Evolutionary conservation across 169 alveolate genomes (phyloP), one percentile per base, ranked within the genome.

Genomic region (Plasmodium vivax): DNA sequence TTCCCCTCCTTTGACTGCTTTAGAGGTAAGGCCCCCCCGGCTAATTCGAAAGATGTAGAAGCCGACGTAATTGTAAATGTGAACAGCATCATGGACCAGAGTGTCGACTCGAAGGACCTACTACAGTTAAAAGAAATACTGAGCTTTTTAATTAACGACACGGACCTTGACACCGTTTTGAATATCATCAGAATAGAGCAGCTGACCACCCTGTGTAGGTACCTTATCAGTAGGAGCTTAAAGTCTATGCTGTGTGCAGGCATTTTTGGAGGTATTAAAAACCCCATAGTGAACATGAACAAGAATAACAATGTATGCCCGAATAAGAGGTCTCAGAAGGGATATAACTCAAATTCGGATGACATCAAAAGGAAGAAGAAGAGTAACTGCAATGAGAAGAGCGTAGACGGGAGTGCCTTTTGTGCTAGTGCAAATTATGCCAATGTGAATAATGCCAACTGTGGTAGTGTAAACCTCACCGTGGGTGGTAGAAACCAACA

Each of bases 241-340:
- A 88, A 92, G 87, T 95, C 97, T 12, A 92, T 95, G 83, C 85
- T 95, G 14, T 83, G 95, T 74, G 97, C 97, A 12, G 97, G 97
- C 58, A 77, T 95, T 45, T 95, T 95, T 62, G 95, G 94, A 75
- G 95, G 87, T 68, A 87, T 85, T 81, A 84, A 36, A 91, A 85
- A 93, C 84, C 85, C 93, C 71, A 82, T 92, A 92, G 75, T 82
- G 51, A 92, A 54, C 77, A 56, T 72, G 58, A 83, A 58, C 23
- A 92, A 82, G 56, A 82, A 91, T 12, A 82, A 81, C 30, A 83
- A 92, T 7, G 30, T 43, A 7, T 47, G 41, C 43, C 82, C 77
- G 0, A 92, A 92, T 54, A 83, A 54, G 81, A 16, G 82, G 10
- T 79, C 94, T 16, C 58, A 80, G 54, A 90, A 62, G 71, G 94